Evolutionary conservation across 345 rosid species (phyloP), one percentile per base, ranked within the genome.

Genomic region (Euphorbia tirucalli): DNA sequence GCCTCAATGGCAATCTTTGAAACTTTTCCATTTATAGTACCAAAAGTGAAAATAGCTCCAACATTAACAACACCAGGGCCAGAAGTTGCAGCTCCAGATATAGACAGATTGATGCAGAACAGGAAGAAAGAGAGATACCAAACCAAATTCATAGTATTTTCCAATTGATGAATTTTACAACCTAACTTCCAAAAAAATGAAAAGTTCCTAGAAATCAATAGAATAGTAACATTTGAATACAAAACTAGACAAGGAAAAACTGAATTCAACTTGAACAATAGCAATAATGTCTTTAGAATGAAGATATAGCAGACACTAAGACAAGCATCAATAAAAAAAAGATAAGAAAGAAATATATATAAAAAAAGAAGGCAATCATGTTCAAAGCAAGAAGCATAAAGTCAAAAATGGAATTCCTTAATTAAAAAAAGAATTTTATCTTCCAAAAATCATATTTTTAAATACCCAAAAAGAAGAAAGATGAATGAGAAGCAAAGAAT

Each of bases 1-100:
- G 97, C 94, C 79, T 83, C 68, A 78, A 87, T 83, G 78, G 94
- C 92, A 62, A 87, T 75, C 77, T 56, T 79, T 44, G 94, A 73
- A 70, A 91, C 92, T 48, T 30, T 62, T 59, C 91, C 94, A 69
- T 87, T 74, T 56, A 77, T 71, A 32, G 92, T 84, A 18, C 21
- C 6, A 30, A 84, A 72, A 67, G 89, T 57, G 71, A 84, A 87
- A 54, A 87, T 89, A 50, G 97, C 92, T 77, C 97, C 97, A 77
- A 91, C 82, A 69, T 81, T 84, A 50, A 91, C 60, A 61, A 63
- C 66, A 25, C 16, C 78, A 74, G 87, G 85, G 79, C 74, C 78
- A 37, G 78, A 14, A 16, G 2, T 16, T 18, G 49, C 74, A 76
- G 73, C 80, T 77, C 81, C 91, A 63, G 66, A 78, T 31, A 88